phyloP scores from a whole-genome alignment of 2,329 filamentous ascomycete species.

The Diaporthe capsici region DNA sequence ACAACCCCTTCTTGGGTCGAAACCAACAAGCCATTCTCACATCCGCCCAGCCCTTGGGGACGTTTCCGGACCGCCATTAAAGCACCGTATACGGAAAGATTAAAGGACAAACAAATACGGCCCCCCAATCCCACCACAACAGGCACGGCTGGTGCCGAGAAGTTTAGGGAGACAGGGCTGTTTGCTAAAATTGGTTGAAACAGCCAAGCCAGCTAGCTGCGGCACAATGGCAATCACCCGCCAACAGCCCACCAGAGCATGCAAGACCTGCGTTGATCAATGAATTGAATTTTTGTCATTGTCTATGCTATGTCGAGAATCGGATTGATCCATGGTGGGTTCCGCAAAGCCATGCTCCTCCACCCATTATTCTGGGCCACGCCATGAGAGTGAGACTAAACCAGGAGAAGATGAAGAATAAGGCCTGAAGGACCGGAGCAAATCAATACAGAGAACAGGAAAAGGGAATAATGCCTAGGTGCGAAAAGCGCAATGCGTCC shows the following conservation, averaged over 20 bases:
- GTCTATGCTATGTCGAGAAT: slow-evolving; percentile 18
- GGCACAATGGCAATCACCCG: not conserved
- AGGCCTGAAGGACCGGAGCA: not conserved
- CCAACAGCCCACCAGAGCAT: not conserved
- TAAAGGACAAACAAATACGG: not conserved
- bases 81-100: not conserved
- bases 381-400: not conserved
- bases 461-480: not conserved
- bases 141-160: slow-evolving; percentile 20
- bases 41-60: not conserved
- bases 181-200: slow-evolving; percentile 24
- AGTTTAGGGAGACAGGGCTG: not conserved
- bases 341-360: slow-evolving; percentile 1
- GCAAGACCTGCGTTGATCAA: not conserved
- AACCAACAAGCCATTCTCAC: slow-evolving; percentile 1
- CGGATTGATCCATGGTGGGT: not conserved
- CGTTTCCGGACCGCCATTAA: not conserved
- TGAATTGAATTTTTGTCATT: not conserved
- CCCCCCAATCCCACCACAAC: not conserved
- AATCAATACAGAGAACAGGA: slow-evolving; percentile 3
- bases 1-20: not conserved
- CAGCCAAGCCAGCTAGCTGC: slow-evolving; percentile 13
- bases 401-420: not conserved
- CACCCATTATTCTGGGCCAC: not conserved
- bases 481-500: slow-evolving; percentile 13